Percentiles rank a stretch among this genome's conserved stretches.
Conservation (phyloP, 176 grass and related monocot species). For the Oryza australiensis region DNA sequence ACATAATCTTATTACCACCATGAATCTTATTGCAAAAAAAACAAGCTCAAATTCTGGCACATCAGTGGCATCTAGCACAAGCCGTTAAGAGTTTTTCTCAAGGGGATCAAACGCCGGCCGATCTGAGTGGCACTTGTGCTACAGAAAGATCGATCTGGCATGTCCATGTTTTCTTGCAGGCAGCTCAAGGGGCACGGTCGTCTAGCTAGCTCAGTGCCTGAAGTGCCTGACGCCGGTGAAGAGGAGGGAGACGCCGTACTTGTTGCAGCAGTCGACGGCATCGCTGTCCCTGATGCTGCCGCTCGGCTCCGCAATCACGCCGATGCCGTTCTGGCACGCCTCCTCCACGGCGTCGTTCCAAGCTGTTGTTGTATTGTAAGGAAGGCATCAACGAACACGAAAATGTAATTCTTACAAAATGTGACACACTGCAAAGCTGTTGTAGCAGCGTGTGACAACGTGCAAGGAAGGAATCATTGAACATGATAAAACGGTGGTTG, state of each 20-base stretch:
- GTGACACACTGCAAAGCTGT: too few relatives aligned
- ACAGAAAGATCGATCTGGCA: not conserved
- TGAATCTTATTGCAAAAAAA: not conserved
- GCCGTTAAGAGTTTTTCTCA: not conserved
- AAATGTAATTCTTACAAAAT: too few relatives aligned
- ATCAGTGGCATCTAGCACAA: not conserved
- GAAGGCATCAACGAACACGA: too few relatives aligned
- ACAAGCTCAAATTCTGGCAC: not conserved
- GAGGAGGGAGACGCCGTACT: slow-evolving; percentile 80
- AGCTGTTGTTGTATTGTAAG: slow-evolving; percentile 35
- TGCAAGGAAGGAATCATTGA: not conserved
- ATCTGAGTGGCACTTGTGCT: not conserved
- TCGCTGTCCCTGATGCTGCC: slow-evolving; percentile 82
- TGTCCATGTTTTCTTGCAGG: not conserved
- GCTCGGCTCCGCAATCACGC: slow-evolving; percentile 68
- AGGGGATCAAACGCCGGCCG: too few relatives aligned
- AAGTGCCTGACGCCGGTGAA: slow-evolving; percentile 92
- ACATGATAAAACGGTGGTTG: not conserved
- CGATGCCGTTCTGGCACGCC: slow-evolving; percentile 70
- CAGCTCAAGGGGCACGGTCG: not conserved
- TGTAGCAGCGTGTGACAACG: too few relatives aligned
- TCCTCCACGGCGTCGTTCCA: slow-evolving; percentile 99
- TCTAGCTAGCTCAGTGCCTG: slow-evolving; percentile 48
- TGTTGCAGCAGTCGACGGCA: slow-evolving; percentile 87
- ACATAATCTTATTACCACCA: not conserved